A percentile compares a stretch with the other conserved stretches of the same genome.
phyloP scores from a whole-genome alignment of 306 rosid species.

The Cicer bijugum region DNA sequence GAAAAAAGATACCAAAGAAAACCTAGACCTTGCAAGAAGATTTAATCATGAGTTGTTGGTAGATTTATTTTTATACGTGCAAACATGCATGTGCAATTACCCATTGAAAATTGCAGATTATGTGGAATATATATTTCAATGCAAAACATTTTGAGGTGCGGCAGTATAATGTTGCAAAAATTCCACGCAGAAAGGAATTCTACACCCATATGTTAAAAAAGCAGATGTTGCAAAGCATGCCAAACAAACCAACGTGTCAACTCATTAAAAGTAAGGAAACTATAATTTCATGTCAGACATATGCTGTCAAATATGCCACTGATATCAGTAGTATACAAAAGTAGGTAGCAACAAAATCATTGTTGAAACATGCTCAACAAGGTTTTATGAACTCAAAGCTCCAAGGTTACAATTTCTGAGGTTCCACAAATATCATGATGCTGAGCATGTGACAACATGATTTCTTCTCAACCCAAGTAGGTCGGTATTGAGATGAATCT shows the following conservation, averaged over 20 bases:
- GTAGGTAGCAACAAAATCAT: constrained; percentile 28
- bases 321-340: not conserved
- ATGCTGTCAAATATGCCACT: constrained; percentile 5
- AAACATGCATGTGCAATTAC: constrained; percentile 12
- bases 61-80: constrained; percentile 1
- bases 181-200: not conserved
- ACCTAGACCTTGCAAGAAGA: constrained; percentile 19
- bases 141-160: not conserved
- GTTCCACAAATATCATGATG: not conserved
- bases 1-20: not conserved
- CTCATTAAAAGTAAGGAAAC: constrained; percentile 18
- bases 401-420: constrained; percentile 12
- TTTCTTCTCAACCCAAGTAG: constrained; percentile 24
- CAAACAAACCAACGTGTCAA: constrained; percentile 21
- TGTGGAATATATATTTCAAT: constrained; percentile 1
- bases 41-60: constrained; percentile 22
- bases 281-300: not conserved
- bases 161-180: not conserved
- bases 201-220: constrained; percentile 1
- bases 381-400: constrained; percentile 35
- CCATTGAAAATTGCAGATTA: constrained; percentile 10
- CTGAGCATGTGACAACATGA: constrained; percentile 26
- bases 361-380: constrained; percentile 20
- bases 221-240: constrained; percentile 12
- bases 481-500: constrained; percentile 23